Base-by-base conservation (phyloP, 192 early-diverging fungal genomes). In the Podila minutissima region DNA sequence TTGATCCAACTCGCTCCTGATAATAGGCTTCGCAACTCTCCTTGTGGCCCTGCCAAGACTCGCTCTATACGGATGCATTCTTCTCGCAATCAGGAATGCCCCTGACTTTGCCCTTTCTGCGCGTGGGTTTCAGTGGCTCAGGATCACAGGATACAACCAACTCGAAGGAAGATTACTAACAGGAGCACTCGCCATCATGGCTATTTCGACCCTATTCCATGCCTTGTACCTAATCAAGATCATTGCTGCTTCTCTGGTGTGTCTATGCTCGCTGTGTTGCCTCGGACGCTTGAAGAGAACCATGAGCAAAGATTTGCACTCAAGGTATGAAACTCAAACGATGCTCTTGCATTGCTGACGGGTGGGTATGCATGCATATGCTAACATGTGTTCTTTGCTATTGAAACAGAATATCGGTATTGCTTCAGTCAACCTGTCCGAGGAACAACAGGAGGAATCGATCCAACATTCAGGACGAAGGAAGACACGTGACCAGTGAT, bases 41-140 rank as follows among this genome's bases (percentile, higher is more conserved):
- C 57, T 81, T 17, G 67, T 69, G 17, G 17, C 57, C 0, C 9
- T 73, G 61, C 77, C 77, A 65, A 64, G 77, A 57, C 58, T 73
- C 19, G n/a, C 65, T 7, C 31, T 81, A 9, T 81, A 73, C 38
- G 66, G 41, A 22, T 73, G 50, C 3, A 69, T 81, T 48, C 51
- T 81, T 17, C 68, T 64, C 20, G 66, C 60, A 5, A 63, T 37
- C 9, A 69, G 37, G 11, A 24, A 11, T 22, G 62, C 60, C 24
- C 77, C 70, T 0, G 77, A 61, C 12, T 41, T 69, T 12, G 70
- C 38, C 5, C 24, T 60, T 7, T 65, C 71, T 0, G 51, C 38
- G 11, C 22, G 12, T 1, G 71, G 66, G 12, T 66, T 81, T 22
- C 57, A 72, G 13, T 51, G 24, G 29, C 31, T 81, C 12, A n/a